Base-by-base conservation (phyloP, 352 stramenopile species). In the Lagenidium giganteum region DNA sequence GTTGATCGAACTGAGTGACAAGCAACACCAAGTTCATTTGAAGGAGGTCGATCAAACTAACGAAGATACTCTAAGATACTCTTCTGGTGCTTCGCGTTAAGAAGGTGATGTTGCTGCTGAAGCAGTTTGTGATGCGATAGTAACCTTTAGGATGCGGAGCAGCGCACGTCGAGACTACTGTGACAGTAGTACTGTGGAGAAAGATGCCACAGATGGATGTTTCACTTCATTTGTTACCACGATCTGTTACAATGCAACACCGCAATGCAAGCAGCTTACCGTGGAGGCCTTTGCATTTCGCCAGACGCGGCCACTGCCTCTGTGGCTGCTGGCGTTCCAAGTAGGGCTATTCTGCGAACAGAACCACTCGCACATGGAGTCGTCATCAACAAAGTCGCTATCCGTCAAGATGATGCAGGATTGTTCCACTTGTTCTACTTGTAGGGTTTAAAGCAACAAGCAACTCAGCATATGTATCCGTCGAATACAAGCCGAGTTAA, bases 391-490 rank as follows among this genome's bases (percentile, higher is more conserved):
- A 54, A 54, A 37, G 47, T 54, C 46, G 46, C 27, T 33, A 33
- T 54, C 33, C 46, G 37, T 54, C 36, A 54, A 54, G 46, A 51
- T 34, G 43, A 51, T 26, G 43, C 43, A 43, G 43, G 43, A 51
- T 35, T 36, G 7, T 24, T 43, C 43, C 5, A 42, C 12, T 51
- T 43, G 24, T 51, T 51, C 33, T 48, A 35, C 42, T 29, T 49
- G 29, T 49, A n/a, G n/a, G n/a, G n/a, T n/a, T n/a, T n/a, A n/a
- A n/a, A n/a, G n/a, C n/a, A n/a, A n/a, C n/a, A n/a, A n/a, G n/a
- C n/a, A n/a, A n/a, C n/a, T n/a, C n/a, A n/a, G n/a, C n/a, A n/a
- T n/a, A n/a, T n/a, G n/a, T n/a, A n/a, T n/a, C n/a, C n/a, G n/a
- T n/a, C n/a, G n/a, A n/a, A n/a, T n/a, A n/a, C n/a, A n/a, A n/a